These are phyloP conservation scores for Babesia caballi DNA, from an alignment of 169 alveolate genomes.

Conservation along the genomic window DNA sequence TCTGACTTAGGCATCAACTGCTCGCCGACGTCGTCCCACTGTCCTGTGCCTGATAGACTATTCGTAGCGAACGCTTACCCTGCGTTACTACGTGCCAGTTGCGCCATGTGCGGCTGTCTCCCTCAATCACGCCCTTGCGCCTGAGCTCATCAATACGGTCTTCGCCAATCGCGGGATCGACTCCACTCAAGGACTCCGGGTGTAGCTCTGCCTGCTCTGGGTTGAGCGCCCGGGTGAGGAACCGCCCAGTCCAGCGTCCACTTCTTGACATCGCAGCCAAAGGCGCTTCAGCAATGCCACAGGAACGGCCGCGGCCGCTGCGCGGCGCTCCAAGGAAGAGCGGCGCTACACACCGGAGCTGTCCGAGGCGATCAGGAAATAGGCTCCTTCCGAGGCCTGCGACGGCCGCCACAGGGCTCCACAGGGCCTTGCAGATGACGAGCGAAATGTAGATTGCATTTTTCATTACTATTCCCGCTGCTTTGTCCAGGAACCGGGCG, in stretches of 20 bases:
- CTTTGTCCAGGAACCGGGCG: not conserved
- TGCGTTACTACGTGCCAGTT: constrained; percentile 73
- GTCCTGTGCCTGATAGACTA: constrained; percentile 13
- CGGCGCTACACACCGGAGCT: not conserved
- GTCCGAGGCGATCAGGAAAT: not conserved
- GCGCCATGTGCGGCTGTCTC: constrained; percentile 72
- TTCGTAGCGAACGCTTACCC: constrained; percentile 45
- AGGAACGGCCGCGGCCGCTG: not conserved
- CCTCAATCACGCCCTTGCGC: constrained; percentile 70
- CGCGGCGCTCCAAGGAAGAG: not conserved
- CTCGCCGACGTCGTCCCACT: constrained; percentile 62
- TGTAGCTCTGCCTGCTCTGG: constrained; percentile 60
- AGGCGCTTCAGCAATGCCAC: no score
- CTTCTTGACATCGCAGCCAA: not conserved
- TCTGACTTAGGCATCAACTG: constrained; percentile 61
- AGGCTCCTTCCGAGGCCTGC: constrained; percentile 7
- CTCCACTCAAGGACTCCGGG: constrained; percentile 39
- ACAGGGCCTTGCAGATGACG: not conserved
- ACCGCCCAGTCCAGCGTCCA: not conserved
- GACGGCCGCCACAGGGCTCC: not conserved
- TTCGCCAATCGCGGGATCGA: constrained; percentile 29
- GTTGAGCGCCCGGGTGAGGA: constrained; percentile 20
- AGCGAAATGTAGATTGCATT: constrained; percentile 17
- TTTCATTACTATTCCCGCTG: constrained; percentile 34
- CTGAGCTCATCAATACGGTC: constrained; percentile 45